Evolutionary conservation across 352 stramenopile genomes (phyloP), one percentile per base, ranked within the genome.

Genomic region (Plasmopara viticola): DNA sequence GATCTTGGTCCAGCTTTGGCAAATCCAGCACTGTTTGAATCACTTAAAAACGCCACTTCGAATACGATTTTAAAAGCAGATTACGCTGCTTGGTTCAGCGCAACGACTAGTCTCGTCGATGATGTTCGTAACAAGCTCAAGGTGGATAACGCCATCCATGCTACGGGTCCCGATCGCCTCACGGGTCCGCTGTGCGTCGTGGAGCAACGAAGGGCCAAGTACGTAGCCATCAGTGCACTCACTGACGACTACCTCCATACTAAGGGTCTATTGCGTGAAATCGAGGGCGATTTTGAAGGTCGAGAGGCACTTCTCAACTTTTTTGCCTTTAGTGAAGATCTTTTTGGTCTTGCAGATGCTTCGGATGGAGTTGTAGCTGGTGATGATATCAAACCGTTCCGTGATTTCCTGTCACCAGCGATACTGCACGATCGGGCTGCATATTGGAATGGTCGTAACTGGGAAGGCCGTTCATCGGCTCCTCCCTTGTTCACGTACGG

Each of bases 61-160:
- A 61, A 72, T 15, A 75, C 55, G 15, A 82, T 88, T 43, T 50
- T 42, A 4, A 84, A 82, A 20, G 49, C 57, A 0, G 64, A 77
- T 31, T 91, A 90, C 46, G 47, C 70, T 0, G 48, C 53, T 7
- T 91, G 78, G 78, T 62, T 91, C 39, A 78, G 64, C 13, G 59
- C 78, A 6, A 72, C 70, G 1, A 90, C 77, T 12, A 90, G 78
- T 48, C 66, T 91, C 0, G 57, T 91, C 1, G 74, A 54, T 2
- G 71, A 72, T 31, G 58, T 59, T 5, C 66, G 75, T 14, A 67
- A 88, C 44, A 54, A 76, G 15, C 66, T 91, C 2, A 91, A 90
- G 34, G 64, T 89, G 39, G 96, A 99, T 62, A 99, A 98, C 48
- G 90, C 89, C 0, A 65, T 97, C 15, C 93, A 98, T 63, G 48